Conservation (phyloP, 371 early-diverging fungal species). For the Entomophthora muscae region DNA sequence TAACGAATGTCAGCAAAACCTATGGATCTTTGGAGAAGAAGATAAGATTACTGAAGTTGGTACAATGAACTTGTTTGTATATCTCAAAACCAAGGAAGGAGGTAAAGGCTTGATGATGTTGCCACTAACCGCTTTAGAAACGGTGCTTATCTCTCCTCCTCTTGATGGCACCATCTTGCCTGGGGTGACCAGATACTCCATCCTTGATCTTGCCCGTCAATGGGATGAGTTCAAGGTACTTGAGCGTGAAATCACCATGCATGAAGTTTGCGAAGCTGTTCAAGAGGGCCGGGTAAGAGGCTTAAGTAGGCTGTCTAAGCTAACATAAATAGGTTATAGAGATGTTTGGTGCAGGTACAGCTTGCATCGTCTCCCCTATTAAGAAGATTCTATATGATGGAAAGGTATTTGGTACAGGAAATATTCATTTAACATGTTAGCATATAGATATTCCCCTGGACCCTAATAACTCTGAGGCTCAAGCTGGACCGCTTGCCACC, state of each 20-base stretch:
- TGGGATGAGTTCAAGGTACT: slow-evolving; percentile 86
- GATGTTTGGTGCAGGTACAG: slow-evolving; percentile 91
- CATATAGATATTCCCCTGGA: slow-evolving; percentile 74
- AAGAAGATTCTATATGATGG: slow-evolving; percentile 58
- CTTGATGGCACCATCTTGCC: slow-evolving; percentile 92
- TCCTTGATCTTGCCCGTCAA: slow-evolving; percentile 53
- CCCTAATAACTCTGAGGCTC: slow-evolving; percentile 48
- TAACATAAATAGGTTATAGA: slow-evolving; percentile 19
- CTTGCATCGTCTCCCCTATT: slow-evolving; percentile 87
- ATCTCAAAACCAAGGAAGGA: slow-evolving; percentile 59
- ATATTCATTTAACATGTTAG: neutral
- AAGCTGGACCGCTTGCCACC: slow-evolving; percentile 82
- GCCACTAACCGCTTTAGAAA: slow-evolving; percentile 16
- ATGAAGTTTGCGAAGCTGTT: slow-evolving; percentile 49
- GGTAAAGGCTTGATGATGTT: slow-evolving; percentile 12
- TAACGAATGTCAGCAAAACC: slow-evolving; percentile 78
- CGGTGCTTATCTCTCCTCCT: slow-evolving; percentile 77
- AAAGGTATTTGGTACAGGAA: slow-evolving; percentile 12
- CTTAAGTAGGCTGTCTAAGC: neutral
- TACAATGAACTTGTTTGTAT: slow-evolving; percentile 88
- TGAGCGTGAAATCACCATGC: slow-evolving; percentile 74
- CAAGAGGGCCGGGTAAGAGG: slow-evolving; percentile 38
- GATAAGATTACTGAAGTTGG: slow-evolving; percentile 87
- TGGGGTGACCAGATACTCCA: slow-evolving; percentile 90
- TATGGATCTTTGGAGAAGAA: slow-evolving; percentile 83